Conservation (phyloP, 192 early-diverging fungal genomes). For the Backusella macrospora region DNA sequence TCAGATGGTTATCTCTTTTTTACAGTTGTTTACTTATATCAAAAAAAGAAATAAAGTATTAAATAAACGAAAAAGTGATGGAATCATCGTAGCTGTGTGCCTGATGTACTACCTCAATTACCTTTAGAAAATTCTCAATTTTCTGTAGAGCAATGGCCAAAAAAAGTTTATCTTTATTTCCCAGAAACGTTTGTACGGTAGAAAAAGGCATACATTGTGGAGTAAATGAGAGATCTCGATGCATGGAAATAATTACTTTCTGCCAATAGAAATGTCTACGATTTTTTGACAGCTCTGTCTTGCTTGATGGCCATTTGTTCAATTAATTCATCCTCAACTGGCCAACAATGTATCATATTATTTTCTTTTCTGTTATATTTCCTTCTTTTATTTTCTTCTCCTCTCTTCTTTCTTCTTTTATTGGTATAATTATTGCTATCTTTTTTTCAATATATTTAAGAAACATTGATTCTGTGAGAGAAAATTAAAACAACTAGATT, state of each 20-base stretch:
- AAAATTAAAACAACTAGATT: background rate
- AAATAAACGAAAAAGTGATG: background rate
- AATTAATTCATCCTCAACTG: background rate
- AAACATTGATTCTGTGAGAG: background rate
- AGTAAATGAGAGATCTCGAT: constrained; percentile 2
- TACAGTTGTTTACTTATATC: background rate
- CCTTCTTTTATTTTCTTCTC: background rate
- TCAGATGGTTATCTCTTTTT: background rate
- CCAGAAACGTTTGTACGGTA: background rate
- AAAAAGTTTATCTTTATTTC: constrained; percentile 8
- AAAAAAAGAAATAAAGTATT: background rate
- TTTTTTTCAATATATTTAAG: background rate
- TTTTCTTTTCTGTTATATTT: background rate
- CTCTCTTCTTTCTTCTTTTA: background rate
- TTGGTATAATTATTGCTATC: background rate
- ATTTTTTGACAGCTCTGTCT: constrained; percentile 1
- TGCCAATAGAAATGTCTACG: background rate
- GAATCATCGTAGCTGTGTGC: background rate
- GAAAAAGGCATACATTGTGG: constrained; percentile 4
- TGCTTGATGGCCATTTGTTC: background rate
- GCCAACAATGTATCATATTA: background rate
- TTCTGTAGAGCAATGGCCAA: constrained; percentile 10
- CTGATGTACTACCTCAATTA: background rate
- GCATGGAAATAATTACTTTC: background rate
- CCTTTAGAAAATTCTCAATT: constrained; percentile 6